These are phyloP conservation scores for Corylus heterophylla DNA, from an alignment of 306 rosid species.

Conservation along the genomic window DNA sequence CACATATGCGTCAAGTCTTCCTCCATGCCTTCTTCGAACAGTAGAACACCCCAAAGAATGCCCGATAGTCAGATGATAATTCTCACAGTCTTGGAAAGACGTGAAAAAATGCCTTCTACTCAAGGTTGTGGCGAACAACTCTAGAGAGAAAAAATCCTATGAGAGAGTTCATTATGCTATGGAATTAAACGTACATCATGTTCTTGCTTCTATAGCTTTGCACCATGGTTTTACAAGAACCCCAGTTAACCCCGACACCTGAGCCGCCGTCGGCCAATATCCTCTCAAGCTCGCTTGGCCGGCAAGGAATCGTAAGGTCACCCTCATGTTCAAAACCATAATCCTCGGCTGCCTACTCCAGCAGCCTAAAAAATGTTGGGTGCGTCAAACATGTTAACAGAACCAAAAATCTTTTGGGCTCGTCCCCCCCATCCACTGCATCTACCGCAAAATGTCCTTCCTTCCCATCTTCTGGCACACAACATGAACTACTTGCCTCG, in stretches of 20 bases:
- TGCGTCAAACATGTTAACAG: constrained; percentile 62
- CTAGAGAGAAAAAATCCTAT: too few relatives aligned
- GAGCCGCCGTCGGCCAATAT: constrained; percentile 37
- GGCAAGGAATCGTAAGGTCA: constrained; percentile 70
- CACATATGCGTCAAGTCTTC: too few relatives aligned
- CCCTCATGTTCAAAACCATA: constrained; percentile 81
- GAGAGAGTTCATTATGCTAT: too few relatives aligned
- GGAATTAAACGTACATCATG: neutral
- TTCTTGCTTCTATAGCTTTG: constrained; percentile 32
- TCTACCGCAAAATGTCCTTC: constrained; percentile 88
- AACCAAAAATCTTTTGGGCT: constrained; percentile 61
- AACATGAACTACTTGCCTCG: neutral
- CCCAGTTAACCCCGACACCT: constrained; percentile 20
- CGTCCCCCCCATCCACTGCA: constrained; percentile 45
- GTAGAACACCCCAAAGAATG: too few relatives aligned
- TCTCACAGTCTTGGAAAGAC: too few relatives aligned
- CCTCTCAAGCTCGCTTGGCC: constrained; percentile 58
- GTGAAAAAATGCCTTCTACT: too few relatives aligned
- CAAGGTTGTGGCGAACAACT: too few relatives aligned
- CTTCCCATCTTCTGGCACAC: constrained; percentile 74
- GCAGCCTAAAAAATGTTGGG: constrained; percentile 57
- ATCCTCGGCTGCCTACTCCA: constrained; percentile 79
- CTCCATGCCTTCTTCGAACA: too few relatives aligned
- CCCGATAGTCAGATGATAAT: too few relatives aligned
- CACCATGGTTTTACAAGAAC: constrained; percentile 36